Evolutionary conservation across 208 protist genomes (phyloP).

Genomic region (Borovskyia barvae): DNA sequence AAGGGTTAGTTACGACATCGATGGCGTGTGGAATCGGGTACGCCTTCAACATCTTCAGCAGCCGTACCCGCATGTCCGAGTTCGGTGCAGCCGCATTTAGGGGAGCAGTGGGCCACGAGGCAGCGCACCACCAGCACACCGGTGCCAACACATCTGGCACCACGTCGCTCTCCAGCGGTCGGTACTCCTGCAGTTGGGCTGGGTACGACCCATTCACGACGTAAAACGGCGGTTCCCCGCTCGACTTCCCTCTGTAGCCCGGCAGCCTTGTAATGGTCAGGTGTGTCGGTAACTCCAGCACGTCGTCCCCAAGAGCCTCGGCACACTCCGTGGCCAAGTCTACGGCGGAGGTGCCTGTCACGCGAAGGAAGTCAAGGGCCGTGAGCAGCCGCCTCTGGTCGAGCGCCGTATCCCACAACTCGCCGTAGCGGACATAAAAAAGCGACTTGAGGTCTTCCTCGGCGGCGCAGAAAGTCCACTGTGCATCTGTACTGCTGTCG

Average conservation of each 20-base stretch:
- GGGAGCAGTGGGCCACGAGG: slow-evolving; percentile 1
- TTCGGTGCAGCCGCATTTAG: neutral
- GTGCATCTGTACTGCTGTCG: neutral
- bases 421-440: slow-evolving; percentile 54
- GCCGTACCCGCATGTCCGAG: neutral
- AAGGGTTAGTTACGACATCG: slow-evolving; percentile 46
- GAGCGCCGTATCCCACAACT: slow-evolving; percentile 67
- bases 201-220: slow-evolving; percentile 83
- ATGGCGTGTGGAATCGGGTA: slow-evolving; percentile 35
- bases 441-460: slow-evolving; percentile 37
- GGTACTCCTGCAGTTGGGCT: slow-evolving; percentile 36
- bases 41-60: too few relatives aligned
- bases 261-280: slow-evolving; percentile 12
- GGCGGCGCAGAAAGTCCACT: slow-evolving; percentile 1
- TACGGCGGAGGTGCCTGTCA: slow-evolving; percentile 23
- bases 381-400: slow-evolving; percentile 56
- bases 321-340: slow-evolving; percentile 39
- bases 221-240: slow-evolving; percentile 26
- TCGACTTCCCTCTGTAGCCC: neutral
- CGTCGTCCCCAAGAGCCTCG: neutral
- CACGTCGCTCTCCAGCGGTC: neutral
- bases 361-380: slow-evolving; percentile 42
- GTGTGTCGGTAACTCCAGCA: slow-evolving; percentile 12
- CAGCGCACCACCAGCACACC: slow-evolving; percentile 26
- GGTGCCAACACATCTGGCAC: neutral